These are phyloP conservation scores for Grosmannia clavigera DNA, from an alignment of 2,329 filamentous ascomycete species.

Conservation along the genomic window DNA sequence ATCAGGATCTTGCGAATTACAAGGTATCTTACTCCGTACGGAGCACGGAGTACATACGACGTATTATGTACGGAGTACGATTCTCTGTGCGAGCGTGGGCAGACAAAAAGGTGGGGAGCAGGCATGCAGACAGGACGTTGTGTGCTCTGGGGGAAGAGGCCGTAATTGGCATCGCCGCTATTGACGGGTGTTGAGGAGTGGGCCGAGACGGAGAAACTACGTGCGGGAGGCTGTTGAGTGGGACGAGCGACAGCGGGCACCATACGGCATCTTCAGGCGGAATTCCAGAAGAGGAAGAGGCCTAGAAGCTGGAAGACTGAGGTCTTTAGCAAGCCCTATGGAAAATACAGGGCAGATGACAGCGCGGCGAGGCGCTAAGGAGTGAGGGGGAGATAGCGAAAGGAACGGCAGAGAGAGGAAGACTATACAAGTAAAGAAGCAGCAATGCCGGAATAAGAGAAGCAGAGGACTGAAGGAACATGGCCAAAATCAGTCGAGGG, in stretches of 20 bases:
- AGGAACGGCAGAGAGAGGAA: neutral
- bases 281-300: neutral
- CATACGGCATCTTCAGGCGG: neutral
- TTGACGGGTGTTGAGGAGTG: slow-evolving; percentile 3
- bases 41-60: neutral
- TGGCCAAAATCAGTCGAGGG: too few relatives aligned
- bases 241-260: neutral
- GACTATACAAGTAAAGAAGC: neutral
- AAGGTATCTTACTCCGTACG: too few relatives aligned
- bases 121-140: neutral
- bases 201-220: slow-evolving; percentile 4
- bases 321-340: too few relatives aligned
- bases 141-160: neutral
- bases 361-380: neutral
- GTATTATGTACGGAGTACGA: neutral
- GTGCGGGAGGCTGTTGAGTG: slow-evolving; percentile 5
- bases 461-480: too few relatives aligned
- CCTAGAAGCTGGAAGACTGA: neutral
- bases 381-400: neutral
- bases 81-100: neutral
- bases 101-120: neutral
- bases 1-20: too few relatives aligned
- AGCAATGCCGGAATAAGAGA: neutral
- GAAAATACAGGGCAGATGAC: neutral
- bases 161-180: slow-evolving; percentile 4